Evolutionary conservation across 495 filamentous ascomycete genomes (phyloP), one percentile per base, ranked within the genome.

Genomic region (Aspergillus diversus): DNA sequence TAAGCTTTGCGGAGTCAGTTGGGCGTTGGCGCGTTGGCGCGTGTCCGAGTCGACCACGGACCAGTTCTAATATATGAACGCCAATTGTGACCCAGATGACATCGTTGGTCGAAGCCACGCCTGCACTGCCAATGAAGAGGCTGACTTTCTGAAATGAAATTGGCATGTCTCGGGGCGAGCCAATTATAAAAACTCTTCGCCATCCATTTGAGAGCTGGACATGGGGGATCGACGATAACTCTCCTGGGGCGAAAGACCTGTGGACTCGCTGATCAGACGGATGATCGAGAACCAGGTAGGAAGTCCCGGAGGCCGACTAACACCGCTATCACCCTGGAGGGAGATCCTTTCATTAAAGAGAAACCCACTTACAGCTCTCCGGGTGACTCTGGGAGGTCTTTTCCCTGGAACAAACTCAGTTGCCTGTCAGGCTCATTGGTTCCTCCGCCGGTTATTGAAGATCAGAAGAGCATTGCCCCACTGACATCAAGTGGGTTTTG

Each of bases 1-100:
- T 49, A 49, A 49, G 46, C 46, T n/a, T 49, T 49, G 46, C 46
- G 46, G 46, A n/a, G 46, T 49, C 5, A 49, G 46, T 49, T 49
- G 15, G 46, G 2, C 37, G 21, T 27, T 13, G 13, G 13, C 37
- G 37, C 37, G 8, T 39, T 39, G 37, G 37, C 13, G 8, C 37
- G 37, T 49, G 46, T 49, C 46, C 46, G 46, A 49, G 46, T 49
- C 46, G 46, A 11, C 46, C 46, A 49, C 46, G 15, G 46, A 49
- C 15, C 12, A 49, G 8, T 4, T 49, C 8, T 8, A 5, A 16
- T 49, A 16, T 13, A 13, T 13, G 7, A 39, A 7, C 8, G 37
- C 37, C 37, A 39, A 39, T 49, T 49, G 15, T 16, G 17, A 7
- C 46, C 15, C 46, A n/a, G 46, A 48, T 48, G 46, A 48, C 46